phyloP scores from a whole-genome alignment of 208 protist genomes.

The Trypanosoma lewisi region DNA sequence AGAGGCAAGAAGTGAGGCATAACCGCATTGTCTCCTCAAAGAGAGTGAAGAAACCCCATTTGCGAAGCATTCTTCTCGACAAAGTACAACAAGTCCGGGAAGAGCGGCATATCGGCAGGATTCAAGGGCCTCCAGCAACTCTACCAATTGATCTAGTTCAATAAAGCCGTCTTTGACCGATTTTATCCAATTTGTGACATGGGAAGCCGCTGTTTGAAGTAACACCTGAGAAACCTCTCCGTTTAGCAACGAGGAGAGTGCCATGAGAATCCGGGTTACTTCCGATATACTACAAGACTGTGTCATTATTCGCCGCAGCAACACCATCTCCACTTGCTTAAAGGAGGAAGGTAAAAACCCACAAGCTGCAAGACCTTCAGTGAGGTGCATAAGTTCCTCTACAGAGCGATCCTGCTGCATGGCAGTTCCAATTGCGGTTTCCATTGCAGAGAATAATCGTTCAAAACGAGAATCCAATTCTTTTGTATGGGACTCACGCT shows the following conservation, averaged over 20 bases:
- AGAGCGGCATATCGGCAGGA: constrained; percentile 32
- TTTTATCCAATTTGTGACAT: constrained; percentile 15
- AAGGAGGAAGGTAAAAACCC: constrained; percentile 48
- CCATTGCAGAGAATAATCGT: constrained; percentile 44
- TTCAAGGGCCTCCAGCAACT: constrained; percentile 18
- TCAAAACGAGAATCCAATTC: constrained; percentile 30
- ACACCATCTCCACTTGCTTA: constrained; percentile 64
- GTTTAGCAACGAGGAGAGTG: constrained; percentile 39
- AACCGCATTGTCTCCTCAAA: constrained; percentile 12
- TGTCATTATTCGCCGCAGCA: constrained; percentile 40
- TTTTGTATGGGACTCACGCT: constrained; percentile 18
- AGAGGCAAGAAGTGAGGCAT: constrained; percentile 30
- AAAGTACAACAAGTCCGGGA: constrained; percentile 21
- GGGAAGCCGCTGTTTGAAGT: constrained; percentile 41
- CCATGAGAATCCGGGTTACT: constrained; percentile 32
- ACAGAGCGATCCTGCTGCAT: constrained; percentile 35
- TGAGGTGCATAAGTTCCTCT: constrained; percentile 34
- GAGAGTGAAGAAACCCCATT: constrained; percentile 1
- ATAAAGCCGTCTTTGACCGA: background rate
- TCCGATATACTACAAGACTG: constrained; percentile 26
- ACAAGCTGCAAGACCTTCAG: constrained; percentile 70
- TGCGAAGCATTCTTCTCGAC: constrained; percentile 15
- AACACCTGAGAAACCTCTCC: constrained; percentile 41
- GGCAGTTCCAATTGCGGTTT: constrained; percentile 48
- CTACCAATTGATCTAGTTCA: constrained; percentile 9